Percentiles rank a stretch among this genome's conserved stretches.
Evolutionary conservation across 208 protist genomes (phyloP).

Genomic region (Phytomonas sp.): DNA sequence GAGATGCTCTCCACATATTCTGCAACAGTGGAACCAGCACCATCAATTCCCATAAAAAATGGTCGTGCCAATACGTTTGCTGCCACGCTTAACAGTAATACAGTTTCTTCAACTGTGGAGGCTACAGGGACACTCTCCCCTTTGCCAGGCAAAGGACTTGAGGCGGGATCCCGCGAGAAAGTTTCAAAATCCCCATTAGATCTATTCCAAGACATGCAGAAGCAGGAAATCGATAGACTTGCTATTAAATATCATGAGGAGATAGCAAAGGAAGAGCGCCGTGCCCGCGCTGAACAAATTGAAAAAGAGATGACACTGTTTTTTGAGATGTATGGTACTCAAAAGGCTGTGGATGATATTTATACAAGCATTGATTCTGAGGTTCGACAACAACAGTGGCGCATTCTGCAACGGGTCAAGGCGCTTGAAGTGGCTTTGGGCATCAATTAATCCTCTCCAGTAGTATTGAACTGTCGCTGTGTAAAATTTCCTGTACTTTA

Average conservation of each 20-base stretch:
- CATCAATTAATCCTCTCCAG: conserved; percentile 10
- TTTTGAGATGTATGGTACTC: conserved; percentile 48
- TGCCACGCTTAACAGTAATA: not conserved
- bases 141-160: conserved; percentile 12
- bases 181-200: conserved; percentile 13
- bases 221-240: conserved; percentile 31
- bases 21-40: not conserved
- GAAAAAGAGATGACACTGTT: conserved; percentile 57
- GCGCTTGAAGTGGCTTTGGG: conserved; percentile 56
- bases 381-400: conserved; percentile 39
- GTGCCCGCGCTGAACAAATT: conserved; percentile 24
- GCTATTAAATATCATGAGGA: conserved; percentile 36
- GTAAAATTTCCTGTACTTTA: not conserved
- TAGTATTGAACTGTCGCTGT: not conserved
- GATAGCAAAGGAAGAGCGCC: conserved; percentile 22
- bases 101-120: not conserved
- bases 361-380: conserved; percentile 56
- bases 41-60: not conserved
- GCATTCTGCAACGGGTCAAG: conserved; percentile 62
- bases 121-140: not conserved
- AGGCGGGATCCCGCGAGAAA: conserved; percentile 1
- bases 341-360: conserved; percentile 46
- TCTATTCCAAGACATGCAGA: conserved; percentile 28
- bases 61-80: not conserved
- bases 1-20: not conserved